Evolutionary conservation across 2,329 filamentous ascomycete genomes (phyloP), one percentile per base, ranked within the genome.

Genomic region (Colletotrichum lindemuthianum): DNA sequence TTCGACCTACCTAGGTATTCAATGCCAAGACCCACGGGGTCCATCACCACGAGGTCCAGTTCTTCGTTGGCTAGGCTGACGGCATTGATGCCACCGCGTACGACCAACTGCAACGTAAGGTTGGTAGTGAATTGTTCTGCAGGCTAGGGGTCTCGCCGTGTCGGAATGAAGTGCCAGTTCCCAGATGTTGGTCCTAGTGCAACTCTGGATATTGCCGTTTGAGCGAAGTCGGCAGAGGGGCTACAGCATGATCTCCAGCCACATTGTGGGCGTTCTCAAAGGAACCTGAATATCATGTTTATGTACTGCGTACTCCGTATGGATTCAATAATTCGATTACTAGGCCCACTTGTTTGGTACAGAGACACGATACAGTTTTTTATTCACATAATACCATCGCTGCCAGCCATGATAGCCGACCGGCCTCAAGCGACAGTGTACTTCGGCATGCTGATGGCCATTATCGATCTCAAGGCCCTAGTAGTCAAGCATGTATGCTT

Each of bases 151-250:
- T 24, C 48, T 32, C 44, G 59, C 59, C 51, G 48, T 51, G 51
- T 37, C 47, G 59, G 63, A 63, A 13, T 48, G 51, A 16, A 24
- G 47, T 63, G 52, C 51, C 63, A 47, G 45, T 24, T 64, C 39
- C 32, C 39, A 24, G 40, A 24, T 33, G 33, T 56, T 43, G 41
- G 41, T 11, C 36, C 44, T 56, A 57, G 58, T 44, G 59, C 37
- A 52, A n/a, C 47, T 33, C 43, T 33, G 52, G 47, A n/a, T 63
- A 51, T 47, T 63, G 47, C 57, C 52, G 56, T 48, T 34, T 56
- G 40, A 49, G 51, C 51, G 63, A 47, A 65, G 61, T 61, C 58
- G 50, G 45, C 32, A 48, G 47, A 52, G 34, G 13, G n/a, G 52
- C 59, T 51, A 59, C 63, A 65, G 33, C 32, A 55, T 48, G n/a